Percentiles rank a stretch among this genome's conserved stretches.
Conservation (phyloP, 139 green algal genomes). For the Micractinium conductrix region DNA sequence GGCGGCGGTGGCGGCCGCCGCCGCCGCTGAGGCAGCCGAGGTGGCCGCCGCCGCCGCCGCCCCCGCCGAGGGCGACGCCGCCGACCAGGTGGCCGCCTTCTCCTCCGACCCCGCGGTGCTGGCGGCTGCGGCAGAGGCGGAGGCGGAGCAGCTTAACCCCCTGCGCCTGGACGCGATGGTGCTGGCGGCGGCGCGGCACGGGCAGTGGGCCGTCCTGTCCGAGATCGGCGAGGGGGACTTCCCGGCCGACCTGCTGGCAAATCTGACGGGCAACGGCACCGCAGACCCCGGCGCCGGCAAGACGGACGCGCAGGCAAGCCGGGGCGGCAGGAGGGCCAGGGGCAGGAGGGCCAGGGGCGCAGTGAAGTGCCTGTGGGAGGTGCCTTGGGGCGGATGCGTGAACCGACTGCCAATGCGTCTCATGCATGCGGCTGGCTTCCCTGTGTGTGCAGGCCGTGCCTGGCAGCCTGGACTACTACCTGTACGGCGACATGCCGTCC, state of each 20-base stretch:
- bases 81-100: neutral
- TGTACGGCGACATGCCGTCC: slow-evolving; percentile 4
- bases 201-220: neutral
- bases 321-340: no score
- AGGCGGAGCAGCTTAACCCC: slow-evolving; percentile 2
- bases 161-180: slow-evolving; percentile 5
- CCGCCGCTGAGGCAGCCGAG: neutral
- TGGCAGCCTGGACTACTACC: slow-evolving; percentile 13
- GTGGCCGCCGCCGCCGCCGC: neutral
- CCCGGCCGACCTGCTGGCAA: neutral
- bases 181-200: slow-evolving; percentile 9
- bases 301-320: neutral
- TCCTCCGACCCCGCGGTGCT: neutral
- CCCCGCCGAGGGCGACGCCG: neutral
- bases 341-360: no score
- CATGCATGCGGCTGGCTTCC: no score
- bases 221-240: slow-evolving; percentile 14
- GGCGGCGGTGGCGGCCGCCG: slow-evolving; percentile 5
- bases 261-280: neutral
- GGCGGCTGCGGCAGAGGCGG: neutral
- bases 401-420: no score
- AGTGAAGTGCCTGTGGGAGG: no score
- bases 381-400: no score
- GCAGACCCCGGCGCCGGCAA: neutral
- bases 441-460: no score